Evolutionary conservation across 306 rosid genomes (phyloP).

Genomic region (Betula pendula): DNA sequence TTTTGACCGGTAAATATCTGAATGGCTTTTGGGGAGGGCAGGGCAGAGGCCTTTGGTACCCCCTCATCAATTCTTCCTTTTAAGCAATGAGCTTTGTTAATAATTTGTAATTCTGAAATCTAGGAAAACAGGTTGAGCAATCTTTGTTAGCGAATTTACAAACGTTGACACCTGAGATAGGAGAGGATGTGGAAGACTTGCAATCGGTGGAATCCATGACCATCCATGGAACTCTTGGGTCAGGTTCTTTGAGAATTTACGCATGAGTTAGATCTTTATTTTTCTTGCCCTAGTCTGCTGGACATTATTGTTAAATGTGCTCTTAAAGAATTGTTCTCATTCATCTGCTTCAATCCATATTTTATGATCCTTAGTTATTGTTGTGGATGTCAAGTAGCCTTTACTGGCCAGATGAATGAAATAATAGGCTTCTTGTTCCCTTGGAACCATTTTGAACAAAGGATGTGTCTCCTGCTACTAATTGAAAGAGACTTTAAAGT

Average conservation of each 20-base stretch:
- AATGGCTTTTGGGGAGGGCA: too few species aligned
- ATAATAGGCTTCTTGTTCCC: neutral
- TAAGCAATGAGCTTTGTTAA: constrained; percentile 33
- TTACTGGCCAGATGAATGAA: neutral
- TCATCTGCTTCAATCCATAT: neutral
- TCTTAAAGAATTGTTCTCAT: neutral
- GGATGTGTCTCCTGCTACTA: neutral
- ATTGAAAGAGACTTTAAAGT: neutral
- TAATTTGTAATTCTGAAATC: constrained; percentile 34
- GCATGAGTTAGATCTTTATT: too few species aligned
- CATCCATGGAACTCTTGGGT: constrained; percentile 68
- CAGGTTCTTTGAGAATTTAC: constrained; percentile 47
- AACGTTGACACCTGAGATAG: constrained; percentile 71
- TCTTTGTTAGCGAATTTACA: too few species aligned
- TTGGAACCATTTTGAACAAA: too few species aligned
- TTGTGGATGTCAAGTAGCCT: constrained; percentile 7
- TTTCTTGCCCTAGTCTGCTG: too few species aligned
- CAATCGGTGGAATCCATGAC: constrained; percentile 61
- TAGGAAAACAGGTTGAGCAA: too few species aligned
- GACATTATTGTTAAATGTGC: constrained; percentile 6
- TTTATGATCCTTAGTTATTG: neutral
- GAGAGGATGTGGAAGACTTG: constrained; percentile 56
- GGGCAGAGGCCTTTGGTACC: too few species aligned
- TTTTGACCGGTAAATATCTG: too few species aligned
- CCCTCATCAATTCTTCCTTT: neutral